Percentiles rank a stretch among this genome's conserved stretches.
These are phyloP conservation scores for Pestalotiopsis sp. DNA, from an alignment of 2,329 filamentous ascomycete genomes.

Conservation along the genomic window DNA sequence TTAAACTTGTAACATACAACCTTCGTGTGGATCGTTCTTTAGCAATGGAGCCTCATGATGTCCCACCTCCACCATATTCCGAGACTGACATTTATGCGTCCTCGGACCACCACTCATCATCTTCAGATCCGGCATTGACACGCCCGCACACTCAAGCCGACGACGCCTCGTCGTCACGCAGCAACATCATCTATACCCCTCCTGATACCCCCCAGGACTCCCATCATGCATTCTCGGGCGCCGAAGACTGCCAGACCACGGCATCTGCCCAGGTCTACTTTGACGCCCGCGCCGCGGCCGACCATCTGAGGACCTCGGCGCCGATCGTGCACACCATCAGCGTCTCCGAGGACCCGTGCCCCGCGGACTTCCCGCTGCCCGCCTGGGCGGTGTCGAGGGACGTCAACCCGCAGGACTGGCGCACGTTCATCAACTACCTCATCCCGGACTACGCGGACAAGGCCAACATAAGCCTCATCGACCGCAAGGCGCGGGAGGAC, in stretches of 20 bases:
- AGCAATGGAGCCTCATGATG: constrained; percentile 35
- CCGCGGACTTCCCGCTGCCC: constrained; percentile 48
- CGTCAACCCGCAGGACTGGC: constrained; percentile 58
- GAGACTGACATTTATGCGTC: constrained; percentile 59
- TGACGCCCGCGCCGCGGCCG: constrained; percentile 42
- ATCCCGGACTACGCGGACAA: constrained; percentile 49
- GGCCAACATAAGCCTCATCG: constrained; percentile 49
- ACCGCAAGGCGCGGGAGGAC: constrained; percentile 52
- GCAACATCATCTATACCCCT: constrained; percentile 54
- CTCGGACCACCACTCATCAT: not conserved
- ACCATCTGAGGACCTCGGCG: constrained; percentile 4
- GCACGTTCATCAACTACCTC: constrained; percentile 60
- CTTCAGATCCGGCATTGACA: constrained; percentile 34
- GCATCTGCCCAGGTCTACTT: constrained; percentile 48
- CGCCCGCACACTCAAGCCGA: constrained; percentile 31
- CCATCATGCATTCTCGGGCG: constrained; percentile 29
- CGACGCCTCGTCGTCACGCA: constrained; percentile 42
- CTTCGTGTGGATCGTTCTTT: not conserved
- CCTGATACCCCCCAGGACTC: constrained; percentile 49
- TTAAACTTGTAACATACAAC: not conserved
- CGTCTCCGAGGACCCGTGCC: constrained; percentile 37
- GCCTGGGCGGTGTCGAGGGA: constrained; percentile 43
- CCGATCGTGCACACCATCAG: constrained; percentile 36
- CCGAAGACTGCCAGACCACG: constrained; percentile 30
- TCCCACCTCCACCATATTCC: constrained; percentile 59